Percentiles rank a stretch among this genome's conserved stretches.
Evolutionary conservation across 2,329 filamentous ascomycete species (phyloP).

Genomic region (Coleophoma eucalyptorum): DNA sequence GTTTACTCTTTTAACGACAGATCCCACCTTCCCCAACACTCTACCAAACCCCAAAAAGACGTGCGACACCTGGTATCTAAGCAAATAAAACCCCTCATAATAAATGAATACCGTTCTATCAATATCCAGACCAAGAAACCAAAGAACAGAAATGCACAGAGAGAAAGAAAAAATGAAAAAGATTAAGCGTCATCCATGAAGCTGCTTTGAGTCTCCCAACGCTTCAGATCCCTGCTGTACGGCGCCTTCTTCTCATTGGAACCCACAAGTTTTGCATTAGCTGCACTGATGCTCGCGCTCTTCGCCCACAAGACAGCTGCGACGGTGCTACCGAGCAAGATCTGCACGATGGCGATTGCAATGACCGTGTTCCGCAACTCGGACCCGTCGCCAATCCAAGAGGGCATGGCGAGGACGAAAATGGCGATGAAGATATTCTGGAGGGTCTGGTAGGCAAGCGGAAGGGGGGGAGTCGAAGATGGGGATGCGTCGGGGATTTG

Average conservation of each 20-base stretch:
- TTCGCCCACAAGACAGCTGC: constrained; percentile 11
- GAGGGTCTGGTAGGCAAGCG: constrained; percentile 1
- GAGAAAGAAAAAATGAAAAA: not conserved
- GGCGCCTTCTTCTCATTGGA: not conserved
- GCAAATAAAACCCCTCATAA: too few relatives aligned
- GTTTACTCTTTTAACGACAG: too few relatives aligned
- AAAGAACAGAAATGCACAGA: not conserved
- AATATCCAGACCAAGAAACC: too few relatives aligned
- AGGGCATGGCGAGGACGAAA: constrained; percentile 16
- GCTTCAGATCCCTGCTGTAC: not conserved
- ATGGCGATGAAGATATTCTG: constrained; percentile 15
- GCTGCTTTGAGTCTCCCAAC: not conserved
- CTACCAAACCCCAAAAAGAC: too few relatives aligned
- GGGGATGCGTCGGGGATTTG: constrained; percentile 1
- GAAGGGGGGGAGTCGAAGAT: not conserved
- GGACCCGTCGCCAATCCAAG: constrained; percentile 11
- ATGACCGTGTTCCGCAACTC: constrained; percentile 13
- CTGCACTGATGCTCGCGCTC: constrained; percentile 4
- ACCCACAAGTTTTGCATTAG: constrained; percentile 14
- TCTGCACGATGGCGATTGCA: constrained; percentile 10
- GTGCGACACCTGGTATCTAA: too few relatives aligned
- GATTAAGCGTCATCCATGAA: not conserved
- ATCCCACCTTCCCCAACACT: too few relatives aligned
- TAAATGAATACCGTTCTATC: too few relatives aligned
- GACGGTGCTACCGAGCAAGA: constrained; percentile 12